Evolutionary conservation across 768 basidiomycete genomes (phyloP), one percentile per base, ranked within the genome.

Genomic region (Termitomyces bulborhizus): DNA sequence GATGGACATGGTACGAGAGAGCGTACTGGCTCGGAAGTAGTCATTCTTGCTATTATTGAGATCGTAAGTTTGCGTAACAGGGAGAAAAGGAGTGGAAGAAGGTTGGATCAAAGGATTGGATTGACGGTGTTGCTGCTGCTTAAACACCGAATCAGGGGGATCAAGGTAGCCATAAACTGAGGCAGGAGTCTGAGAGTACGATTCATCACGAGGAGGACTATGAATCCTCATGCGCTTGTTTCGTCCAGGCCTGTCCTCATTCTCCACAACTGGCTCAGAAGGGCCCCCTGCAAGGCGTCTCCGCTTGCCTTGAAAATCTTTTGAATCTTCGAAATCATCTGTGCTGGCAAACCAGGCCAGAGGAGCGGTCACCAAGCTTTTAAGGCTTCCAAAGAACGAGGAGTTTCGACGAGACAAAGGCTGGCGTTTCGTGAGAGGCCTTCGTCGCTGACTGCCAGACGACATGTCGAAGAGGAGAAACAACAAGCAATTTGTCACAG

Each of bases 1-100:
- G 65, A 86, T 81, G 44, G 86, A 87, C 82, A 86, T 86, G 29
- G 85, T 88, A 48, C 86, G 83, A 46, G 73, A 68, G 42, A 72
- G 62, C 18, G 68, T 60, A 34, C 69, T 68, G 32, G 68, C 68
- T 42, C 73, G 75, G 75, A 73, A 21, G n/a, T 29, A n/a, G 40
- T 50, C 40, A 59, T 60, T 62, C 44, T 51, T 57, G 46, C 44
- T 59, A 66, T 67, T 68, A 67, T 62, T 67, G 44, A 64, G 36
- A 39, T 67, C 58, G 57, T 68, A 61, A 52, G 66, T 63, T 68
- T 66, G 66, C 18, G 62, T 62, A 41, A 65, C 61, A 21, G 70
- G 66, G 21, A 66, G 59, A 3, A 70, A 61, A 61, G 66, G 72
- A 46, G 59, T 58, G 55, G 53, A 53, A 47, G 36, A 41, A 16